Conservation (phyloP, 139 green algal genomes). For the Closterium sp. region DNA sequence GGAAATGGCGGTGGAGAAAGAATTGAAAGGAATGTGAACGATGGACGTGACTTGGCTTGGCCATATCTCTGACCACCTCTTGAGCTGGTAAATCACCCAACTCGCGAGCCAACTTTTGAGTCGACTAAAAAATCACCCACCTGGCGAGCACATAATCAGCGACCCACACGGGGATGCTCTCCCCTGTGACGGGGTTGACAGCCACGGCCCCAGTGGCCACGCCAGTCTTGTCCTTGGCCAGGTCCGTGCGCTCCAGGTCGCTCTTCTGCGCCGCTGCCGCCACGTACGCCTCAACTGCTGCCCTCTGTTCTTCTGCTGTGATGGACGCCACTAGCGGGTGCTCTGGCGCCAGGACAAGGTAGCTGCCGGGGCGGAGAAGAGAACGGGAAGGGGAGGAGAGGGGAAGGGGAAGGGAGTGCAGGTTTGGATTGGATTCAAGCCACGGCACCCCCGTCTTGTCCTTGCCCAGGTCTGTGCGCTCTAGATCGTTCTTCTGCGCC, state of each 20-base stretch:
- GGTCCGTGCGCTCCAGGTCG: conserved; percentile 88
- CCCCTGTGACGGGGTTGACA: conserved; percentile 66
- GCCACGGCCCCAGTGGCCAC: conserved; percentile 85
- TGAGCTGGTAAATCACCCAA: too few species aligned
- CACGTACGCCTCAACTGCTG: conserved; percentile 76
- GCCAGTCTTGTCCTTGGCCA: conserved; percentile 90
- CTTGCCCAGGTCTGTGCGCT: too few species aligned
- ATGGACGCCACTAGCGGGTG: conserved; percentile 73
- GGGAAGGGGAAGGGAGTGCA: background rate
- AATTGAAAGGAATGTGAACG: too few species aligned
- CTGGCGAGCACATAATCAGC: conserved; percentile 95
- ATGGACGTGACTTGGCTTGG: too few species aligned
- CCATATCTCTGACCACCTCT: too few species aligned
- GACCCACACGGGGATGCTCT: conserved; percentile 74
- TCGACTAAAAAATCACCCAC: too few species aligned
- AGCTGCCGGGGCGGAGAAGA: conserved; percentile 43
- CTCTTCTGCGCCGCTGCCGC: conserved; percentile 75
- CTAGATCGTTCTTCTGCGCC: too few species aligned
- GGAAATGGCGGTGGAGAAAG: too few species aligned
- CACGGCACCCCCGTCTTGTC: too few species aligned
- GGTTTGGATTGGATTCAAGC: too few species aligned
- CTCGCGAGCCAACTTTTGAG: too few species aligned
- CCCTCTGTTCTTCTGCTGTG: conserved; percentile 51
- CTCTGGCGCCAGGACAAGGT: conserved; percentile 93
- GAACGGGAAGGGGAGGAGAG: background rate